phyloP scores from a whole-genome alignment of 495 filamentous ascomycete species.

The Ascodesmis nigricans region DNA sequence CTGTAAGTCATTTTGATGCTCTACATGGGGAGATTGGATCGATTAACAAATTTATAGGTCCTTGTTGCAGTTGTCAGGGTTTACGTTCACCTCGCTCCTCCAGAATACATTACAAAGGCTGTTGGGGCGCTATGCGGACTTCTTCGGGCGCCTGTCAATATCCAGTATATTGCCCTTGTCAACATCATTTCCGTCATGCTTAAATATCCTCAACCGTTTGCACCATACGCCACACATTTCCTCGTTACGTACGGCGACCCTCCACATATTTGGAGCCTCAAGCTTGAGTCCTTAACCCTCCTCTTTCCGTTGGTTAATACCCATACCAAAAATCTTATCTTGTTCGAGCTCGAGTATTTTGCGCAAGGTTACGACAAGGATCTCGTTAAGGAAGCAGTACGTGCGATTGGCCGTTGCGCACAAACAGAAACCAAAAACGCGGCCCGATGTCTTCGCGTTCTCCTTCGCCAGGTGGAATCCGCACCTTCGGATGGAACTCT shows the following conservation, averaged over 20 bases:
- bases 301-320: slow-evolving; percentile 63
- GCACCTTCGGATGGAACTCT: slow-evolving; percentile 54
- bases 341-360: slow-evolving; percentile 85
- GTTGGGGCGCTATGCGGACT: slow-evolving; percentile 72
- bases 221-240: slow-evolving; percentile 68
- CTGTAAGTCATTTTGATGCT: slow-evolving; percentile 24
- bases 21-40: neutral
- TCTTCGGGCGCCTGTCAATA: slow-evolving; percentile 61
- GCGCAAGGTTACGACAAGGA: slow-evolving; percentile 51
- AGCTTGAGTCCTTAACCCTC: slow-evolving; percentile 72
- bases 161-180: slow-evolving; percentile 69
- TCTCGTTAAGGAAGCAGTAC: slow-evolving; percentile 66
- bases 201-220: slow-evolving; percentile 47
- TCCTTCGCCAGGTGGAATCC: slow-evolving; percentile 65
- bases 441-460: slow-evolving; percentile 51
- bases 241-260: slow-evolving; percentile 61
- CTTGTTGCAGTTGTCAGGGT: slow-evolving; percentile 69
- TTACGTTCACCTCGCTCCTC: slow-evolving; percentile 60
- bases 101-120: slow-evolving; percentile 43
- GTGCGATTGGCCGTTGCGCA: slow-evolving; percentile 81
- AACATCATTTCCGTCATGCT: slow-evolving; percentile 84
- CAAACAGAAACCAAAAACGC: slow-evolving; percentile 50
- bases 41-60: slow-evolving; percentile 24
- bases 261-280: slow-evolving; percentile 67
- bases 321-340: slow-evolving; percentile 60